Base-by-base conservation (phyloP, 768 basidiomycete species). In the Suillus lakei region DNA sequence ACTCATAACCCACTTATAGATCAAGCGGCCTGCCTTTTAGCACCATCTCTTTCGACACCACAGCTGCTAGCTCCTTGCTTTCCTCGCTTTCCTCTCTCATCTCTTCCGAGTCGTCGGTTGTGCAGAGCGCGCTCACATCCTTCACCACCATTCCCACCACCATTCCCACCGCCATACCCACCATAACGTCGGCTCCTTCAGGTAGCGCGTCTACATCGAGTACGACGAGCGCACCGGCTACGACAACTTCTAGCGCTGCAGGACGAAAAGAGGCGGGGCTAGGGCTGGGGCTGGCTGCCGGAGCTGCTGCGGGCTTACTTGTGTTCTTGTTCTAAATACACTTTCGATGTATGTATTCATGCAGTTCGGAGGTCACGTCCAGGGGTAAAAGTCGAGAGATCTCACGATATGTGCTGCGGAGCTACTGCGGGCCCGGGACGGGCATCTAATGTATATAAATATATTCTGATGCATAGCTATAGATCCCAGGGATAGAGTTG, bases 1-100 rank as follows among this genome's bases (percentile, higher is more conserved):
- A 36, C 34, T 56, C n/a, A 56, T 16, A 13, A 55, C 39, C 28
- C 56, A n/a, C 44, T 28, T 21, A 23, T 21, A 75, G 75, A n/a
- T 72, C 74, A 64, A 74, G 74, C 59, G 67, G 66, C 9, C 55
- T 51, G 23, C 68, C 71, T 7, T 62, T 71, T 10, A 69, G 50
- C 51, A 58, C 58, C 5, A 21, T 76, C 30, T 55, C 71, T 5
- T 70, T 75, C 13, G 69, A 75, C 59, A 74, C 74, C 23, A 72
- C 71, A 6, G 76, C 61, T 5, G 10, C 48, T 0, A 38, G 68
- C 4, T 76, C 75, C 38, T 0, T 65, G 32, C 26, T 72, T 43
- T 67, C 74, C 12, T 68, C 64, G 8, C 63, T 69, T 44, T 73
- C 74, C 41, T 75, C 72, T 1, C 66, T 75, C 64, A 67, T 73